Evolutionary conservation across 495 filamentous ascomycete species (phyloP), one percentile per base, ranked within the genome.

Genomic region (Xylaria curta): DNA sequence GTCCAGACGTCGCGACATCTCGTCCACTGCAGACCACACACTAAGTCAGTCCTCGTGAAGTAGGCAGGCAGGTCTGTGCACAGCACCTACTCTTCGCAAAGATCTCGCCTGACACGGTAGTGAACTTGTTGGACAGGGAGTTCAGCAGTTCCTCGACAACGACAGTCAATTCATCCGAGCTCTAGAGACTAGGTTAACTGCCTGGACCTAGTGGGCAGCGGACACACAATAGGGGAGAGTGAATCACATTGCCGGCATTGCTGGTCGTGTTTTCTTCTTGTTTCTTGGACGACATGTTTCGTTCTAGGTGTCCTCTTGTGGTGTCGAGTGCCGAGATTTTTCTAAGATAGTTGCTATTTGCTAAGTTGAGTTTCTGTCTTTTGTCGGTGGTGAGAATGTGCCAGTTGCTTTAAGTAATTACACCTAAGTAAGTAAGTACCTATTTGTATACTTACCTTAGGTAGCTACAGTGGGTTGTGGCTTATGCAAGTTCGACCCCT

Each of bases 1-100:
- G 78, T 98, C 95, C 5, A 98, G 82, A 21, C 95, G 91, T 71
- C 91, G 86, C 15, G 93, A 91, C 95, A 98, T 98, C 68, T 97
- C 96, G 76, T 98, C 95, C 90, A 98, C 94, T 97, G 73, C 40
- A 58, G 47, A 4, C 17, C 9, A 31, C 12, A 1, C 12, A 5
- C 36, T 19, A 47, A 26, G 51, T 75, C 58, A 72, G 73, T 70
- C 47, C 59, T 59, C 28, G 24, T 54, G 12, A 31, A 1, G 53
- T 56, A 1, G 12, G 26, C 19, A 4, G 53, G 26, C 31, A 47
- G 19, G 65, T 51, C 56, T n/a, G 12, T 19, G 13, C 33, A 7
- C 6, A 10, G 21, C 58, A 85, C 90, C 59, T 82, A 97, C 94
- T 92, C 80, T 97, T 97, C 47, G 91, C 87, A 75, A 97, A 94